phyloP scores from a whole-genome alignment of 345 rosid genomes.

The Gossypium arboreum region DNA sequence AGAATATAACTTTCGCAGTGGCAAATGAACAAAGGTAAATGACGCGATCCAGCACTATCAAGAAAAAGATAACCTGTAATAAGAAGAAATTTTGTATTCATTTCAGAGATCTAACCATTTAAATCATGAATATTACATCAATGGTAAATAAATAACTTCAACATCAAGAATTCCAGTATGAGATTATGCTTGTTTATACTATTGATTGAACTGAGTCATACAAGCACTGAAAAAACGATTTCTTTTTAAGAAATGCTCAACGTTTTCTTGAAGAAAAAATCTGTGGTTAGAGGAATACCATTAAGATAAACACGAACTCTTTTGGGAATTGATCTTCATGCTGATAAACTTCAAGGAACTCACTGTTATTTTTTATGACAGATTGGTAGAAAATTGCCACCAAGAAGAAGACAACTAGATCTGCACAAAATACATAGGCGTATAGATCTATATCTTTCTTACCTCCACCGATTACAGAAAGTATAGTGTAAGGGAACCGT shows the following conservation, averaged over 20 bases:
- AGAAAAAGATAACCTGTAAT: slow-evolving; percentile 80
- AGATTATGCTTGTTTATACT: background rate
- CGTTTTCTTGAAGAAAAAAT: background rate
- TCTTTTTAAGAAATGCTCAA: background rate
- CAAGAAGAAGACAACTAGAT: slow-evolving; percentile 77
- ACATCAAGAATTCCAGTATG: background rate
- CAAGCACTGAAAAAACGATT: background rate
- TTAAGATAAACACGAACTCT: slow-evolving; percentile 73
- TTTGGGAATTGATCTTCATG: slow-evolving; percentile 95
- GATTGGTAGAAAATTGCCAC: slow-evolving; percentile 86
- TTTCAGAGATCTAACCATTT: slow-evolving; percentile 6
- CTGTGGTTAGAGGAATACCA: slow-evolving; percentile 43
- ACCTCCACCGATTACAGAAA: slow-evolving; percentile 91
- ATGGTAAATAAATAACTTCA: background rate
- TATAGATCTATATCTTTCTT: slow-evolving; percentile 88
- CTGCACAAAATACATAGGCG: slow-evolving; percentile 91
- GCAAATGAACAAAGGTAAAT: slow-evolving; percentile 94
- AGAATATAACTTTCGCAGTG: slow-evolving; percentile 73
- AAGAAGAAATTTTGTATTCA: background rate
- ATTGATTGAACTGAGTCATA: slow-evolving; percentile 1
- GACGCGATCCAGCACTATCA: slow-evolving; percentile 89
- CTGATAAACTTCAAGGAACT: slow-evolving; percentile 88
- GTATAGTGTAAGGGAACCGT: slow-evolving; percentile 61
- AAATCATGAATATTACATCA: background rate
- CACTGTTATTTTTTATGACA: slow-evolving; percentile 83